A percentile compares a stretch with the other conserved stretches of the same genome.
Evolutionary conservation across 2,329 filamentous ascomycete species (phyloP).

Genomic region (Alternaria sp.): DNA sequence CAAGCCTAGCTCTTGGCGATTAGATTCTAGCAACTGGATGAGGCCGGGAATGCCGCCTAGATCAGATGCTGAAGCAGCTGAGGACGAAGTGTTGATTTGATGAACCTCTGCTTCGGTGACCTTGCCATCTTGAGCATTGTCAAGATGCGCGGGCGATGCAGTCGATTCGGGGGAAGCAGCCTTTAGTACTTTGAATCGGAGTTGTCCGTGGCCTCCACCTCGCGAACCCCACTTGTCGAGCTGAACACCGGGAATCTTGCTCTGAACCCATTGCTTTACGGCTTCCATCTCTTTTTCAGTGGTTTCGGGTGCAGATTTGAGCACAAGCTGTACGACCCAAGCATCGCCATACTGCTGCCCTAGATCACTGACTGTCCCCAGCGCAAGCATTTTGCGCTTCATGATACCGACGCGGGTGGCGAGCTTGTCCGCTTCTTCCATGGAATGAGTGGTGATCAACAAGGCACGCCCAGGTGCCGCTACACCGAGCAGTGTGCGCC

Average conservation of each 20-base stretch:
- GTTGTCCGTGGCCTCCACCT: constrained; percentile 80
- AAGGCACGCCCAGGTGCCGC: constrained; percentile 76
- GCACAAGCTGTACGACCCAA: constrained; percentile 82
- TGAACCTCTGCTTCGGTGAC: constrained; percentile 24
- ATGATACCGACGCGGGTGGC: constrained; percentile 86
- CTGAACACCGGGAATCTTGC: constrained; percentile 67
- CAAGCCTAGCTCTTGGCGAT: constrained; percentile 71
- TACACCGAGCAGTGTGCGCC: constrained; percentile 79
- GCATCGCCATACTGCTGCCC: constrained; percentile 77
- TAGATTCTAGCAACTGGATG: constrained; percentile 75
- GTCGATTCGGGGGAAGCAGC: constrained; percentile 44
- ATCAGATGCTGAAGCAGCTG: constrained; percentile 14
- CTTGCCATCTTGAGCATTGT: constrained; percentile 12
- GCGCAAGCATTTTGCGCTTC: constrained; percentile 81
- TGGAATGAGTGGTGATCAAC: constrained; percentile 88
- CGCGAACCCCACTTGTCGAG: constrained; percentile 65
- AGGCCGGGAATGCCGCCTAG: constrained; percentile 67
- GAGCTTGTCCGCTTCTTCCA: constrained; percentile 93
- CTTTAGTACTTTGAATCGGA: constrained; percentile 78
- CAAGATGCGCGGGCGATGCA: constrained; percentile 28
- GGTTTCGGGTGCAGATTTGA: constrained; percentile 76
- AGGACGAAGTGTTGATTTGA: constrained; percentile 24
- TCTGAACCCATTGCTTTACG: constrained; percentile 70
- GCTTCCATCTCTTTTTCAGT: constrained; percentile 68
- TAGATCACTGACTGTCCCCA: constrained; percentile 76